phyloP scores from a whole-genome alignment of 2,329 filamentous ascomycete genomes.

The Cladobotryum mycophilum region DNA sequence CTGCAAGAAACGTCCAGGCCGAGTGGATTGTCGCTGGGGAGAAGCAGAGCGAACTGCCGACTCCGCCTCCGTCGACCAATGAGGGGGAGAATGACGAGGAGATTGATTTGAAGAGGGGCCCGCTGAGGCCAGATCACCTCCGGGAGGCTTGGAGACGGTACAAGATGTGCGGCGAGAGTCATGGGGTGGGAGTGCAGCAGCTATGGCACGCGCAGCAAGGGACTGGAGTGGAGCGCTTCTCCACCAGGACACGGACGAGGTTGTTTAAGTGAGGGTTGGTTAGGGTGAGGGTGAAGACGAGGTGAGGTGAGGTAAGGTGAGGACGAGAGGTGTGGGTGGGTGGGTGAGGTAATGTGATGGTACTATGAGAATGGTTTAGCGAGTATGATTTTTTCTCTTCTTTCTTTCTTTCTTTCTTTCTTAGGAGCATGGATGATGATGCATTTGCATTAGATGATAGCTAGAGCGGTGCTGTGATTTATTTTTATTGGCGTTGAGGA shows the following conservation, averaged over 20 bases:
- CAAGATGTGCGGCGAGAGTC: slow-evolving; percentile 55
- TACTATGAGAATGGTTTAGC: neutral
- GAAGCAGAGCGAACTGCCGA: slow-evolving; percentile 48
- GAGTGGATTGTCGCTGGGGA: slow-evolving; percentile 62
- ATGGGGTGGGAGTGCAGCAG: slow-evolving; percentile 53
- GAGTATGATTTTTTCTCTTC: too few relatives aligned
- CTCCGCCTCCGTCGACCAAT: slow-evolving; percentile 31
- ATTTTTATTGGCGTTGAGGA: neutral
- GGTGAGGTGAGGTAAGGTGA: neutral
- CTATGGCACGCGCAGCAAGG: slow-evolving; percentile 56
- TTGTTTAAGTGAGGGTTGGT: slow-evolving; percentile 51
- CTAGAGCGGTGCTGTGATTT: neutral
- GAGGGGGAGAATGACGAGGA: slow-evolving; percentile 28
- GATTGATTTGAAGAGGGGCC: slow-evolving; percentile 38
- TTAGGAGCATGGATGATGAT: too few relatives aligned
- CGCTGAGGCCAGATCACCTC: slow-evolving; percentile 67
- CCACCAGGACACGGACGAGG: slow-evolving; percentile 44
- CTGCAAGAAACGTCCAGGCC: slow-evolving; percentile 61
- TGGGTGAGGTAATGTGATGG: neutral
- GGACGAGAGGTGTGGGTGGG: neutral
- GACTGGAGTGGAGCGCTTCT: slow-evolving; percentile 55
- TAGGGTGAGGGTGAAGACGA: neutral
- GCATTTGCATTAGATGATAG: neutral
- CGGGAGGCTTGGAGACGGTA: slow-evolving; percentile 67
- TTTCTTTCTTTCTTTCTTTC: too few relatives aligned